Evolutionary conservation across 345 rosid genomes (phyloP).

Genomic region (Odontarrhena argentea): DNA sequence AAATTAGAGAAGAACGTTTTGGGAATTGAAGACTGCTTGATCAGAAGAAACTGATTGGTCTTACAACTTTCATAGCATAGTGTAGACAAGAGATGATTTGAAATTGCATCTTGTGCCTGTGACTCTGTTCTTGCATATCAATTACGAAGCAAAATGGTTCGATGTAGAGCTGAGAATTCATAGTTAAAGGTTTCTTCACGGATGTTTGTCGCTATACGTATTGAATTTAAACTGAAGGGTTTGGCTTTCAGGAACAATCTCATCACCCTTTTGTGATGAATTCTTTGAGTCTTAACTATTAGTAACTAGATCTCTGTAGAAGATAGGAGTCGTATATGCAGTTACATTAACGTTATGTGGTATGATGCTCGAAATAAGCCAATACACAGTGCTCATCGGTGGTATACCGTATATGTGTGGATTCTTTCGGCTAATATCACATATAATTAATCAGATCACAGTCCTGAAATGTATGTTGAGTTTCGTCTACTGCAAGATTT

Average conservation of each 20-base stretch:
- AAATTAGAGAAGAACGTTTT: neutral
- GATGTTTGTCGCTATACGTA: neutral
- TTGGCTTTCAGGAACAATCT: slow-evolving; percentile 1
- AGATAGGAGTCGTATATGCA: slow-evolving; percentile 5
- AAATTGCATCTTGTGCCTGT: slow-evolving; percentile 4
- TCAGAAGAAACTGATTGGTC: neutral
- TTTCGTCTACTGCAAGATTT: neutral
- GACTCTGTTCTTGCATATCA: neutral
- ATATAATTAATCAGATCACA: neutral
- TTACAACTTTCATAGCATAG: slow-evolving; percentile 7
- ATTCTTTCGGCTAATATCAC: neutral
- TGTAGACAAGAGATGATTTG: neutral
- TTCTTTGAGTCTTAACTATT: neutral
- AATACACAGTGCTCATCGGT: neutral
- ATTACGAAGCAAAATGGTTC: slow-evolving; percentile 1
- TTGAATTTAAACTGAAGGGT: neutral
- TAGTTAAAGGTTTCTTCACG: neutral
- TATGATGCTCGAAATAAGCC: neutral
- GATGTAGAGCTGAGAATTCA: slow-evolving; percentile 2
- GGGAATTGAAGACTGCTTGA: neutral
- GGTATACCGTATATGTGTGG: neutral
- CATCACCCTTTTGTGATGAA: neutral
- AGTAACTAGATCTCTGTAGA: slow-evolving; percentile 1
- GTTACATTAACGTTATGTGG: neutral
- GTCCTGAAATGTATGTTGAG: neutral